A percentile compares a stretch with the other conserved stretches of the same genome.
phyloP scores from a whole-genome alignment of 257 asterid genomes.

The Phtheirospermum japonicum region DNA sequence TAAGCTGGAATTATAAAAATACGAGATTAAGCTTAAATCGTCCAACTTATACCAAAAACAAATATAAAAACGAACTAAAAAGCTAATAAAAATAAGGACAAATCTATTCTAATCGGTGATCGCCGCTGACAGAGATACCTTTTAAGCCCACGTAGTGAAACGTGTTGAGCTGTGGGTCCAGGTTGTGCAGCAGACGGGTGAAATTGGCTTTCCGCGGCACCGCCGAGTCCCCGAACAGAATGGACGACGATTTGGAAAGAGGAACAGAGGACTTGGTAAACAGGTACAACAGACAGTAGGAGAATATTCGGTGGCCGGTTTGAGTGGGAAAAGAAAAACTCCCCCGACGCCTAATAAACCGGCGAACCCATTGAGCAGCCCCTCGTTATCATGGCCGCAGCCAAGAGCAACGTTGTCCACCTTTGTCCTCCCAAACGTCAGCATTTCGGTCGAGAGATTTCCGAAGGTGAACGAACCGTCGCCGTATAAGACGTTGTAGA shows the following conservation, averaged over 20 bases:
- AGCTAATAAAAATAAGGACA: no score
- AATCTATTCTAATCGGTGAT: no score
- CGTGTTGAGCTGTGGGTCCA: conserved; percentile 62
- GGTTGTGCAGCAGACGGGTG: conserved; percentile 49
- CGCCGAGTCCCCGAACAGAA: conserved; percentile 57
- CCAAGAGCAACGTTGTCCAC: background rate
- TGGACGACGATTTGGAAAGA: conserved; percentile 39
- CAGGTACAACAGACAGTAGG: background rate
- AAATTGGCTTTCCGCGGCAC: conserved; percentile 52
- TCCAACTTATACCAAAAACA: no score
- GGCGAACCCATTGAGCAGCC: background rate
- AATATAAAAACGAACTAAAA: no score
- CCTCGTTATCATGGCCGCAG: background rate
- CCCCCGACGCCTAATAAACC: background rate
- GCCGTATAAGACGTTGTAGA: no score
- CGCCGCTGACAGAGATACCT: conserved; percentile 87
- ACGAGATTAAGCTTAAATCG: no score
- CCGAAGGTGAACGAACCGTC: no score
- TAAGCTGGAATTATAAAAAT: no score
- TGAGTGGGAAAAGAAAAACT: background rate
- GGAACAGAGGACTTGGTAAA: conserved; percentile 54
- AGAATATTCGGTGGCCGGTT: background rate
- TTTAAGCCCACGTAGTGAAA: conserved; percentile 67
- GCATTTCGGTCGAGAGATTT: background rate
- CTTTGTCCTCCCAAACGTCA: background rate